A percentile compares a stretch with the other conserved stretches of the same genome.
These are phyloP conservation scores for Multifurca ochricompacta DNA, from an alignment of 768 basidiomycete genomes.

Conservation along the genomic window DNA sequence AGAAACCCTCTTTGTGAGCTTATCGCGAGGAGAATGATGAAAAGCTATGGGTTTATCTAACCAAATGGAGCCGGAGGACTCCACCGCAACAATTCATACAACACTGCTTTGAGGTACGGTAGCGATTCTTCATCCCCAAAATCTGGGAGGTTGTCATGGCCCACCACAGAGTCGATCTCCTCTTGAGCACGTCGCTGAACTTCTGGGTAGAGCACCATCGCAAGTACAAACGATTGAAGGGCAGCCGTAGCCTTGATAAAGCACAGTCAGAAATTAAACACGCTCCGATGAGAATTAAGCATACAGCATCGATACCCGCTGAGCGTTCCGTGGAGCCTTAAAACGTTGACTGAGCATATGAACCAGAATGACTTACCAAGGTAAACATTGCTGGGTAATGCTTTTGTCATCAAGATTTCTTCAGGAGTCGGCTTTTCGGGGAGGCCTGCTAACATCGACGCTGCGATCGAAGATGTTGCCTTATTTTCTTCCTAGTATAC, in stretches of 20 bases:
- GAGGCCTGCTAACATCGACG: slow-evolving; percentile 1
- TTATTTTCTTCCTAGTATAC: background rate
- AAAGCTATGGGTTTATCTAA: background rate
- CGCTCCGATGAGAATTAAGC: background rate
- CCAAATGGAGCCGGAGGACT: slow-evolving; percentile 1
- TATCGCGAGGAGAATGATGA: background rate
- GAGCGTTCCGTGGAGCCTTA: background rate
- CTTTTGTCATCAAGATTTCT: slow-evolving; percentile 2
- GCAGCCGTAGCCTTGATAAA: slow-evolving; percentile 15
- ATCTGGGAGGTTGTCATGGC: background rate
- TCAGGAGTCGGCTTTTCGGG: slow-evolving; percentile 5
- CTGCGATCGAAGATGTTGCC: slow-evolving; percentile 5
- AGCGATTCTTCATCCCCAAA: slow-evolving; percentile 2
- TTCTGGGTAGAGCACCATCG: slow-evolving; percentile 28
- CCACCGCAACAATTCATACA: slow-evolving; percentile 17
- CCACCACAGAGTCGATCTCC: slow-evolving; percentile 25
- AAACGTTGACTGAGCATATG: background rate
- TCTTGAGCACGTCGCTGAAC: slow-evolving; percentile 26
- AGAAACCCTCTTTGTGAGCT: background rate
- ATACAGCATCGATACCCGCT: slow-evolving; percentile 12
- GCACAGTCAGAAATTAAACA: background rate
- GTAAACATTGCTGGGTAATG: slow-evolving; percentile 6
- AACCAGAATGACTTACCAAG: background rate
- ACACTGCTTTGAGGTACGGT: slow-evolving; percentile 15
- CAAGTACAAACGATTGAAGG: slow-evolving; percentile 25